A percentile compares a stretch with the other conserved stretches of the same genome.
phyloP scores from a whole-genome alignment of 306 rosid species.

The Corylus americana region DNA sequence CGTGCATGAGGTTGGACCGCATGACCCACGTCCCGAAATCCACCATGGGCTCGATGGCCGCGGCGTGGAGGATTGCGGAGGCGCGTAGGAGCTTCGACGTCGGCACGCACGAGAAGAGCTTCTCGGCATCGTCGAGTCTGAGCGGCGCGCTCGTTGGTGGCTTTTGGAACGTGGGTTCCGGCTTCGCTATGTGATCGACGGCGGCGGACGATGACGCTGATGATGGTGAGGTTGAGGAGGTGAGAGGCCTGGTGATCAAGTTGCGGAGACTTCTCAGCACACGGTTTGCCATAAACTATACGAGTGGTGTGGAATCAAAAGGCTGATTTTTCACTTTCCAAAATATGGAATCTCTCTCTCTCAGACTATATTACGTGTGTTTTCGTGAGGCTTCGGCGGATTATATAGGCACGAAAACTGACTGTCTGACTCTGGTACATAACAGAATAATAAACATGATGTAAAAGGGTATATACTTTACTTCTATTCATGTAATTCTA shows the following conservation, averaged over 20 bases:
- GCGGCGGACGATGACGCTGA: not conserved
- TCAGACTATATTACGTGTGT: not conserved
- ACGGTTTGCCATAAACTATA: constrained; percentile 6
- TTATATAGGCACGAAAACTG: not conserved
- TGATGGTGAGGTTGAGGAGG: not conserved
- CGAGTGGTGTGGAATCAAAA: too few species aligned
- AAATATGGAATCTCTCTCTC: not conserved
- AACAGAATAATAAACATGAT: too few species aligned
- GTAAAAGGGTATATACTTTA: too few species aligned
- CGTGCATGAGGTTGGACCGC: constrained; percentile 64
- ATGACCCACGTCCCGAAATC: constrained; percentile 77
- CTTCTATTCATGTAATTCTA: too few species aligned
- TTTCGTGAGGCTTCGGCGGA: constrained; percentile 3
- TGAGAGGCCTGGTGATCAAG: constrained; percentile 1
- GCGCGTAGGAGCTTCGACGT: constrained; percentile 54
- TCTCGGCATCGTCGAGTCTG: constrained; percentile 40
- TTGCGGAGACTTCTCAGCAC: not conserved
- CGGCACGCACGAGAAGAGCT: constrained; percentile 52
- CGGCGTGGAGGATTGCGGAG: constrained; percentile 65
- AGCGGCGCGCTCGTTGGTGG: constrained; percentile 33
- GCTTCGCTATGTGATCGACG: not conserved
- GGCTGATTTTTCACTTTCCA: too few species aligned
- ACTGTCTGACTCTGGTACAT: too few species aligned
- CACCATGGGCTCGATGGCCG: constrained; percentile 70
- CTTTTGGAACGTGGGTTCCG: not conserved